phyloP scores from a whole-genome alignment of 257 asterid species.

The Fraxinus excelsior region DNA sequence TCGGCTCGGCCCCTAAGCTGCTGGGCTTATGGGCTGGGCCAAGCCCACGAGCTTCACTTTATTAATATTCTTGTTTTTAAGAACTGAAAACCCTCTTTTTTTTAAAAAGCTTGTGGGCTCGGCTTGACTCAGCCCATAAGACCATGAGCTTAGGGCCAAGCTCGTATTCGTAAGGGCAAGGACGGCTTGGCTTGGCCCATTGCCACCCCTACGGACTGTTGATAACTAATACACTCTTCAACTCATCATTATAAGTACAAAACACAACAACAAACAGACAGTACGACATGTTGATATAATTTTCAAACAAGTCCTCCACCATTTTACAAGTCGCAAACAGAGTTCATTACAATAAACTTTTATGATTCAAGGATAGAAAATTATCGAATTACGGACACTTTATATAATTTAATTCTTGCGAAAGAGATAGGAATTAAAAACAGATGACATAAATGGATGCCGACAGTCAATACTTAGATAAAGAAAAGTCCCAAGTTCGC shows the following conservation, averaged over 20 bases:
- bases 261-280: background rate
- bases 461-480: background rate
- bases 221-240: background rate
- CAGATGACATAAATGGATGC: background rate
- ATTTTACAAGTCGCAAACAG: background rate
- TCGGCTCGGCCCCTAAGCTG: too few relatives aligned
- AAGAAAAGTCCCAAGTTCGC: background rate
- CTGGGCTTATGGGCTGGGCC: too few relatives aligned
- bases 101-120: too few relatives aligned
- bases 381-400: background rate
- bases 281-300: background rate
- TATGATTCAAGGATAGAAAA: background rate
- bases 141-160: too few relatives aligned
- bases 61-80: too few relatives aligned
- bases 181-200: too few relatives aligned
- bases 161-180: too few relatives aligned
- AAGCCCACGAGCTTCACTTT: too few relatives aligned
- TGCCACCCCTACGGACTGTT: too few relatives aligned
- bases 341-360: background rate
- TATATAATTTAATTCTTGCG: background rate
- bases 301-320: background rate
- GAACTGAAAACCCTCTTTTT: background rate
- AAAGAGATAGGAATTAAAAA: background rate
- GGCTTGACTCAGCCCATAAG: too few relatives aligned
- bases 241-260: background rate